These are phyloP conservation scores for Fusarium nygamai DNA, from an alignment of 2,329 filamentous ascomycete species.

Conservation along the genomic window DNA sequence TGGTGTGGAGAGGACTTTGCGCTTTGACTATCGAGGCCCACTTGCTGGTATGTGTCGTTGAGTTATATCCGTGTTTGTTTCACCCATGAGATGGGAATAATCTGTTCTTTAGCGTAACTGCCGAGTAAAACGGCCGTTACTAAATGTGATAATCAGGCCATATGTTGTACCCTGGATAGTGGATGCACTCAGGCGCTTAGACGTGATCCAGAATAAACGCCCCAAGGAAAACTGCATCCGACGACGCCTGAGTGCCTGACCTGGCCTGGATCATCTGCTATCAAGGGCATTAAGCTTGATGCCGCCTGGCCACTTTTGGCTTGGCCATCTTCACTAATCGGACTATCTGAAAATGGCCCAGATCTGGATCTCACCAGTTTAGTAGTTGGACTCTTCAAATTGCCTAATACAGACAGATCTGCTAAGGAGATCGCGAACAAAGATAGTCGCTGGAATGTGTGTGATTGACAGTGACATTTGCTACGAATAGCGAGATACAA, in stretches of 20 bases:
- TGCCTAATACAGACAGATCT: conserved; percentile 13
- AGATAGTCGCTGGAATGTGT: background rate
- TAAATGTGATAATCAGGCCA: conserved; percentile 16
- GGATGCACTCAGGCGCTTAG: conserved; percentile 3
- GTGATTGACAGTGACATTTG: background rate
- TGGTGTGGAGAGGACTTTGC: conserved; percentile 9
- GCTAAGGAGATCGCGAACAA: background rate
- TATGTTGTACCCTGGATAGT: background rate
- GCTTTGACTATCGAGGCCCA: conserved; percentile 19
- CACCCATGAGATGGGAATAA: conserved; percentile 8
- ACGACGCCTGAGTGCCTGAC: background rate
- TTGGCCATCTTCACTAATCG: conserved; percentile 8
- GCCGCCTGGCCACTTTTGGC: conserved; percentile 12
- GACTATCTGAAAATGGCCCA: conserved; percentile 6
- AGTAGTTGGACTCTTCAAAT: conserved; percentile 6
- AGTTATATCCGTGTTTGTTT: conserved; percentile 6
- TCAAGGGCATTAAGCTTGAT: background rate
- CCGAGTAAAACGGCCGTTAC: conserved; percentile 13
- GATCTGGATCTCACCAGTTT: background rate
- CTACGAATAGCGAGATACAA: background rate
- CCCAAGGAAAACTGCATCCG: background rate
- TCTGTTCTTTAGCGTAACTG: conserved; percentile 1
- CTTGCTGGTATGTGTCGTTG: background rate
- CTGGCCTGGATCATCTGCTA: background rate
- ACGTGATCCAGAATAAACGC: background rate